A percentile compares a stretch with the other conserved stretches of the same genome.
These are phyloP conservation scores for Fragosphaeria purpurea DNA, from an alignment of 2,329 filamentous ascomycete genomes.

Conservation along the genomic window DNA sequence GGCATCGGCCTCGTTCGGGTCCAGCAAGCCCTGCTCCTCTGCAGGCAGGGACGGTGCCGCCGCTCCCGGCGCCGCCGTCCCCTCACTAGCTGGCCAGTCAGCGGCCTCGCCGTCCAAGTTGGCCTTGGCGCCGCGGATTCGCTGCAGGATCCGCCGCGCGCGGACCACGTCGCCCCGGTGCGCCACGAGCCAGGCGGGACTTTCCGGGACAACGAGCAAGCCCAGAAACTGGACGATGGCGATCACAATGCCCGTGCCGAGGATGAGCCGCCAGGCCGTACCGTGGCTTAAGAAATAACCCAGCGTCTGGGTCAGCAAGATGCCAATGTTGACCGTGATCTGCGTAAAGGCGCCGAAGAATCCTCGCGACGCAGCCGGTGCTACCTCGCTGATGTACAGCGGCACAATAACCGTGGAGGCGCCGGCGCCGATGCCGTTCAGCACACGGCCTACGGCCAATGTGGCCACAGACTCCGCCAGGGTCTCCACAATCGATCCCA, in stretches of 20 bases:
- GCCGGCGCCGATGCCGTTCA: constrained; percentile 78
- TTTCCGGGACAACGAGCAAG: constrained; percentile 72
- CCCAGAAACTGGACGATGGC: constrained; percentile 58
- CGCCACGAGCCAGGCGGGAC: constrained; percentile 70
- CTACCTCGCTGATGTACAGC: constrained; percentile 87
- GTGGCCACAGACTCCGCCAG: constrained; percentile 56
- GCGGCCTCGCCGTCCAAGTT: constrained; percentile 67
- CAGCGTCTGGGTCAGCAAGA: constrained; percentile 70
- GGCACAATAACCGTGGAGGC: constrained; percentile 88
- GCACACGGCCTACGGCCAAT: constrained; percentile 63
- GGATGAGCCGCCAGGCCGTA: constrained; percentile 71
- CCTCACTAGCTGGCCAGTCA: constrained; percentile 43
- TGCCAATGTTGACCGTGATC: constrained; percentile 86
- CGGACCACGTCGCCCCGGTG: constrained; percentile 48
- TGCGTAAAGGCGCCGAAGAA: constrained; percentile 82
- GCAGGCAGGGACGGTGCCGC: constrained; percentile 21
- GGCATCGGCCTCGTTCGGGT: constrained; percentile 12
- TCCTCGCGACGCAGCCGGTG: constrained; percentile 63
- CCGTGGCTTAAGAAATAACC: constrained; percentile 81
- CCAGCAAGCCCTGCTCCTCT: constrained; percentile 64
- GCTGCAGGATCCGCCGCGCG: constrained; percentile 60
- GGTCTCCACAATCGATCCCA: constrained; percentile 69
- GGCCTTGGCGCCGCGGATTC: constrained; percentile 58
- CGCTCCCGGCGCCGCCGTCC: constrained; percentile 15
- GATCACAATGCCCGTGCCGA: constrained; percentile 62